These are phyloP conservation scores for Auriscalpium orientale DNA, from an alignment of 768 basidiomycete species.

Conservation along the genomic window DNA sequence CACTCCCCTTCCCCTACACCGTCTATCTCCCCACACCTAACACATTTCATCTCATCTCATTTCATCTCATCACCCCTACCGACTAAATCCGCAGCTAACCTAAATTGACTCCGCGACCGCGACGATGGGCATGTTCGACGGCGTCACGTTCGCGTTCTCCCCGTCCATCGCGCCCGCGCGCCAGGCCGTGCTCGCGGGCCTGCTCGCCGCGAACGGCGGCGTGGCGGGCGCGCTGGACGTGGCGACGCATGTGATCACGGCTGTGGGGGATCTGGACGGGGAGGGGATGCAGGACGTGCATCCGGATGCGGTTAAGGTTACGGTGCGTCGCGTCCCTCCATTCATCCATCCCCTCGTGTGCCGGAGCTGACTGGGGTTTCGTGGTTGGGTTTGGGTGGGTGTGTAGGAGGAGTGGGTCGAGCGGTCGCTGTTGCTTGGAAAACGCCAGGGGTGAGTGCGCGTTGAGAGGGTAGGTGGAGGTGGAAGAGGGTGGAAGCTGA, in stretches of 20 bases:
- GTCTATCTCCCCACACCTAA: too few species aligned
- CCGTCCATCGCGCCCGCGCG: constrained; percentile 7
- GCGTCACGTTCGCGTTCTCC: constrained; percentile 8
- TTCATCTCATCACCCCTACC: too few species aligned
- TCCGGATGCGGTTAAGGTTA: constrained; percentile 5
- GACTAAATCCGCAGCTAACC: too few species aligned
- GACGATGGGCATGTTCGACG: constrained; percentile 12
- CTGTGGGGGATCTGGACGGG: constrained; percentile 9
- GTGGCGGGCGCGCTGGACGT: neutral
- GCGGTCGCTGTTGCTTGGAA: constrained; percentile 10
- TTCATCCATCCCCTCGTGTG: too few species aligned
- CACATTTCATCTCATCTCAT: too few species aligned
- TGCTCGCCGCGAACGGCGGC: constrained; percentile 10
- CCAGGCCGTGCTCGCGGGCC: neutral
- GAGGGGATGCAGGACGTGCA: constrained; percentile 7
- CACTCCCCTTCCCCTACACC: too few species aligned
- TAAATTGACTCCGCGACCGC: too few species aligned
- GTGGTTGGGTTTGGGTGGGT: neutral
- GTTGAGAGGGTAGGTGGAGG: too few species aligned
- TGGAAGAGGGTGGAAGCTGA: neutral
- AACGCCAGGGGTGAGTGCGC: constrained; percentile 10
- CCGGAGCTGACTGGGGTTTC: too few species aligned
- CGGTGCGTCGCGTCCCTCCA: constrained; percentile 3
- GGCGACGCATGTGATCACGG: constrained; percentile 13
- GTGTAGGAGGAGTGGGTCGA: constrained; percentile 13